Evolutionary conservation across 768 basidiomycete species (phyloP).

Genomic region (Lactarius pseudohatsudake): DNA sequence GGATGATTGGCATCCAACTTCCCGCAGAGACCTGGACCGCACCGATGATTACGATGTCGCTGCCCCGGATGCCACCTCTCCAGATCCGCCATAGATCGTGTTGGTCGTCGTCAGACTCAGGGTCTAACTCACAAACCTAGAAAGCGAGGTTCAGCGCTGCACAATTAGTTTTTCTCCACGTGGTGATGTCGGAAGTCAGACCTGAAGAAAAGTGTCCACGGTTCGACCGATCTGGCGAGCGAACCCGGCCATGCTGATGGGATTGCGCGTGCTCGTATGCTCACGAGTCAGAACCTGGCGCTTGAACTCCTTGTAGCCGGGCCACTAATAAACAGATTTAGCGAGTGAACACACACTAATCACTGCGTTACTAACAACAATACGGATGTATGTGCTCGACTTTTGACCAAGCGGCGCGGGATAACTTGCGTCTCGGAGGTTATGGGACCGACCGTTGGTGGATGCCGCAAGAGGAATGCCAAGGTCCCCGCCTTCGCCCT

Average conservation of each 20-base stretch:
- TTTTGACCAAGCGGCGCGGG: neutral
- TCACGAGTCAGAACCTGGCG: neutral
- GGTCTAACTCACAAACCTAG: neutral
- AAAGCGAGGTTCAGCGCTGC: neutral
- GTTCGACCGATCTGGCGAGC: neutral
- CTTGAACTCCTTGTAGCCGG: neutral
- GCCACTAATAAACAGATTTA: neutral
- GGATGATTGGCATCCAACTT: neutral
- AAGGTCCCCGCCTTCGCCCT: neutral
- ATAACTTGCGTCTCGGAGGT: neutral
- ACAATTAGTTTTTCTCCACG: neutral
- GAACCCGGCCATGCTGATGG: neutral
- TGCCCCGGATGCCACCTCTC: neutral
- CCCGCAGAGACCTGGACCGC: neutral
- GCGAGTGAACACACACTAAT: neutral
- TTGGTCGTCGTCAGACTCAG: neutral
- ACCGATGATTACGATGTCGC: neutral
- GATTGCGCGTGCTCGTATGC: neutral
- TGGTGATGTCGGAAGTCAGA: neutral
- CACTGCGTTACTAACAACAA: neutral
- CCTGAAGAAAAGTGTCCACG: neutral
- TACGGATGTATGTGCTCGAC: neutral
- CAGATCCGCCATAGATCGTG: conserved; percentile 1
- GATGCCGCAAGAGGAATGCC: neutral
- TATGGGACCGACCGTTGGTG: neutral